A percentile compares a stretch with the other conserved stretches of the same genome.
These are phyloP conservation scores for Aspergillus sp. DNA, from an alignment of 2,329 filamentous ascomycete species.

Conservation along the genomic window DNA sequence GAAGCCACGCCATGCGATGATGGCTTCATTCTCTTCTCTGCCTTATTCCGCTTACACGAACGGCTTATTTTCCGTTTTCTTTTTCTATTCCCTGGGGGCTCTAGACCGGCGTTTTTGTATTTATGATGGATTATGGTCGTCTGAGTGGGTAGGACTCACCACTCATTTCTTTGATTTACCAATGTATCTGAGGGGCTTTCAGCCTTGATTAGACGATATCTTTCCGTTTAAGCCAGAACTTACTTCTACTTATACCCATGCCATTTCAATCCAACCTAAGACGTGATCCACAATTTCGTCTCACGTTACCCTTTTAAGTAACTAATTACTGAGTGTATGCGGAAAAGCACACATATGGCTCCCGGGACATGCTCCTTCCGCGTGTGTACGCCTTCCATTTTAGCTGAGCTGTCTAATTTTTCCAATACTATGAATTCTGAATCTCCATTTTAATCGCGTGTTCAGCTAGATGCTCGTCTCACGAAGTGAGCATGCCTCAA, in stretches of 20 bases:
- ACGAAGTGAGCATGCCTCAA: not conserved
- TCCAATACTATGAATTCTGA: not conserved
- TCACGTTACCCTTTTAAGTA: not conserved
- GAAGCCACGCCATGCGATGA: not conserved
- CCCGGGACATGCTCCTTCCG: not conserved
- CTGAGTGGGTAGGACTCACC: conserved; percentile 4
- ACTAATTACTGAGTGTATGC: not conserved
- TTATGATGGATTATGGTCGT: conserved; percentile 8
- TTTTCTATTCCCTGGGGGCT: conserved; percentile 2
- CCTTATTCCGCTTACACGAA: not conserved
- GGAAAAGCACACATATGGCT: not conserved
- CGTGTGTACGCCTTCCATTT: not conserved
- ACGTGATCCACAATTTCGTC: not conserved
- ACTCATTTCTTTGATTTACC: conserved; percentile 4
- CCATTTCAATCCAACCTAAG: not conserved
- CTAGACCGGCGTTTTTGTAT: conserved; percentile 10
- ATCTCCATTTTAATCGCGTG: no score
- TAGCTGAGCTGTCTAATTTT: not conserved
- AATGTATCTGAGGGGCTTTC: conserved; percentile 2
- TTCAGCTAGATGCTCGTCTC: not conserved
- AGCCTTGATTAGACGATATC: not conserved
- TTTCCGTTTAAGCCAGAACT: not conserved
- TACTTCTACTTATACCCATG: not conserved
- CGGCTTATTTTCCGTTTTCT: not conserved
- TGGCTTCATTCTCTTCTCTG: not conserved